Conservation (phyloP, 2,329 filamentous ascomycete species). For the Pseudogymnoascus sp. region DNA sequence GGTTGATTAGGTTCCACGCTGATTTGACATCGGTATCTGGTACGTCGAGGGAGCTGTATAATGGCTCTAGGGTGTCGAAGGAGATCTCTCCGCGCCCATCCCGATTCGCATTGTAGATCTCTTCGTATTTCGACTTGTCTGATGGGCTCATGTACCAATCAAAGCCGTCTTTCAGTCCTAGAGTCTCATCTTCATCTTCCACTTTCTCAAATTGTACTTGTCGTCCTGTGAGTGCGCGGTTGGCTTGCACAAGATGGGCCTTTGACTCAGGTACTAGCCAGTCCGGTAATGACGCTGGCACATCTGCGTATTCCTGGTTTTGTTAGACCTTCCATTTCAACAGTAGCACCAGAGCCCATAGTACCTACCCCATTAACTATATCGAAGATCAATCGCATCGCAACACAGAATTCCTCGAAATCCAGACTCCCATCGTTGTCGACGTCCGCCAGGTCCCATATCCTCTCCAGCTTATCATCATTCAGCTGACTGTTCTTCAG, state of each 20-base stretch:
- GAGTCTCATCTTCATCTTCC: slow-evolving; percentile 73
- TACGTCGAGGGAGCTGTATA: slow-evolving; percentile 75
- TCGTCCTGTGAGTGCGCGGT: slow-evolving; percentile 68
- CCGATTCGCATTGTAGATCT: slow-evolving; percentile 90
- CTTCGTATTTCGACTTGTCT: slow-evolving; percentile 91
- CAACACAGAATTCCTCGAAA: slow-evolving; percentile 99
- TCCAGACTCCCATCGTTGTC: slow-evolving; percentile 96
- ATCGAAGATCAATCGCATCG: slow-evolving; percentile 97
- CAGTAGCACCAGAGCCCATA: background rate
- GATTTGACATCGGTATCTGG: slow-evolving; percentile 76
- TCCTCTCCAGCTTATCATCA: slow-evolving; percentile 83
- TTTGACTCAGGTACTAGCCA: slow-evolving; percentile 97
- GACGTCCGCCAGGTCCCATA: slow-evolving; percentile 96
- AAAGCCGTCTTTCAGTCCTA: slow-evolving; percentile 88
- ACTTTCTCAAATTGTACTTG: slow-evolving; percentile 79
- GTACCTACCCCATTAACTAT: slow-evolving; percentile 84
- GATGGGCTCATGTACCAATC: slow-evolving; percentile 98
- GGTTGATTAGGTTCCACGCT: slow-evolving; percentile 97
- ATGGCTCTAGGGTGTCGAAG: slow-evolving; percentile 69
- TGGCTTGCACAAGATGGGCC: slow-evolving; percentile 80
- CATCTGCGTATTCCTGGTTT: slow-evolving; percentile 73
- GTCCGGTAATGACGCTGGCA: slow-evolving; percentile 79
- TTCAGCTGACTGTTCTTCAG: slow-evolving; percentile 66
- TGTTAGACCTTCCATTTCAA: slow-evolving; percentile 4
- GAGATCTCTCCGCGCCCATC: slow-evolving; percentile 78